These are phyloP conservation scores for Phytophthora lateralis DNA, from an alignment of 352 stramenopile species.

Conservation along the genomic window DNA sequence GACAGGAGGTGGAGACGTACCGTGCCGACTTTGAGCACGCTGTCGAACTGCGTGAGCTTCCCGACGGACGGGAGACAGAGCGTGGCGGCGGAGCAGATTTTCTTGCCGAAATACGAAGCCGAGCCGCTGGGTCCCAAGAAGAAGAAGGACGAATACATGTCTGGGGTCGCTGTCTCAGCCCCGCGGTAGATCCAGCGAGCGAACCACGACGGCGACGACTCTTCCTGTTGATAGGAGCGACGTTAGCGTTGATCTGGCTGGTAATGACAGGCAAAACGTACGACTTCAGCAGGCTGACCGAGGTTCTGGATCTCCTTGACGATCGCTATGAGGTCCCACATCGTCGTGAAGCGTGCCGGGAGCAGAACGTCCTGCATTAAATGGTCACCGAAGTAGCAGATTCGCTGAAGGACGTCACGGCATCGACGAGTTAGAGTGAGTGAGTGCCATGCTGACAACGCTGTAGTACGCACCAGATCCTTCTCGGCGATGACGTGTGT, in stretches of 20 bases:
- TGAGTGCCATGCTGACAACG: background rate
- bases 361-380: slow-evolving; percentile 51
- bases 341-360: slow-evolving; percentile 33
- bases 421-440: background rate
- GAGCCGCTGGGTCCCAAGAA: slow-evolving; percentile 54
- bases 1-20: slow-evolving; percentile 10
- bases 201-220: slow-evolving; percentile 27
- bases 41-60: slow-evolving; percentile 37
- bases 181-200: slow-evolving; percentile 30
- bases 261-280: slow-evolving; percentile 9
- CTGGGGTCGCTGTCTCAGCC: slow-evolving; percentile 18
- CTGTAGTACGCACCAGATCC: slow-evolving; percentile 17
- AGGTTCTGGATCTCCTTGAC: slow-evolving; percentile 56
- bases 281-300: slow-evolving; percentile 39
- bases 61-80: slow-evolving; percentile 54
- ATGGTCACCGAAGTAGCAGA: slow-evolving; percentile 67
- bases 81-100: slow-evolving; percentile 39
- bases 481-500: slow-evolving; percentile 8
- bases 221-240: slow-evolving; percentile 10
- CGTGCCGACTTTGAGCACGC: slow-evolving; percentile 41
- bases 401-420: slow-evolving; percentile 22
- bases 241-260: background rate
- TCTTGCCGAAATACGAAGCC: slow-evolving; percentile 47
- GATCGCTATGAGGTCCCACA: slow-evolving; percentile 54
- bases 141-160: slow-evolving; percentile 54